A percentile compares a stretch with the other conserved stretches of the same genome.
phyloP scores from a whole-genome alignment of 179 eudicot genomes.

The Amaranthus tricolor region DNA sequence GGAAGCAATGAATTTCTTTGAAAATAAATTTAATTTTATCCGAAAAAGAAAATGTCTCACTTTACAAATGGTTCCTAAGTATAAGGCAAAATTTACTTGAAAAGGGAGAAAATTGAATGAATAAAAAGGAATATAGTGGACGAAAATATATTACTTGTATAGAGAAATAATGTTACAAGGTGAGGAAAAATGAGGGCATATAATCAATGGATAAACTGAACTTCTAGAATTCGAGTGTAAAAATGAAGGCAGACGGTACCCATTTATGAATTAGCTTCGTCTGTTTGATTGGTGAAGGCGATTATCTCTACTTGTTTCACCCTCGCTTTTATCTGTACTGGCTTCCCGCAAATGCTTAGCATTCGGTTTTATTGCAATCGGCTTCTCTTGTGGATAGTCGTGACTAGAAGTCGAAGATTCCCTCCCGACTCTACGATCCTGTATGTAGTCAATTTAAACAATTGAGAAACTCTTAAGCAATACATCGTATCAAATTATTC shows the following conservation, averaged over 20 bases:
- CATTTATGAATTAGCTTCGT: constrained; percentile 47
- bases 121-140: constrained; percentile 20
- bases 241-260: constrained; percentile 28
- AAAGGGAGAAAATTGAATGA: constrained; percentile 19
- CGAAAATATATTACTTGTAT: constrained; percentile 24
- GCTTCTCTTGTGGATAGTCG: constrained; percentile 34
- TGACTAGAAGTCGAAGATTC: constrained; percentile 37
- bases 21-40: not conserved
- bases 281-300: constrained; percentile 35
- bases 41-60: constrained; percentile 5
- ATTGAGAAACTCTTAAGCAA: not conserved
- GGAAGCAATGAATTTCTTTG: constrained; percentile 1
- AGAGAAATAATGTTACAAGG: constrained; percentile 34
- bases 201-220: constrained; percentile 23
- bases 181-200: constrained; percentile 22
- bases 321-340: constrained; percentile 52
- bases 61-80: constrained; percentile 17
- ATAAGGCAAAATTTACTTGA: constrained; percentile 3
- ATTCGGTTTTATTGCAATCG: constrained; percentile 23
- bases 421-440: constrained; percentile 55
- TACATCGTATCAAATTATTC: not conserved
- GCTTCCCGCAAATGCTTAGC: constrained; percentile 42
- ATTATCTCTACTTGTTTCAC: constrained; percentile 41
- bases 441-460: constrained; percentile 11
- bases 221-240: constrained; percentile 23